Conservation (phyloP, 2,329 filamentous ascomycete genomes). For the Onygenales sp. region DNA sequence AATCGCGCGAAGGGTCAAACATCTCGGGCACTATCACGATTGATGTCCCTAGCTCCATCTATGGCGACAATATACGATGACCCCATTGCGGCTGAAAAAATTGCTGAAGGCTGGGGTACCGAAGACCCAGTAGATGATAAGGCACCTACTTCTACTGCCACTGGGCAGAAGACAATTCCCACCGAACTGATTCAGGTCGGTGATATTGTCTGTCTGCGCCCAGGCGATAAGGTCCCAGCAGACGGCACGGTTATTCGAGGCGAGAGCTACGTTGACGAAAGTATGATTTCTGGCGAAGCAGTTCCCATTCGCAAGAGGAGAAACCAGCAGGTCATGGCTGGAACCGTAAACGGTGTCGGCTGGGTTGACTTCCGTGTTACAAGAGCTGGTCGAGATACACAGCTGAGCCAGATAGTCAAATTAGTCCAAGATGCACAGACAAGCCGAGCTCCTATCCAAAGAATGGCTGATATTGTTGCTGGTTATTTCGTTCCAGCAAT, state of each 20-base stretch:
- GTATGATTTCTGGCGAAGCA: constrained; percentile 96
- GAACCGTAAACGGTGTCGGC: constrained; percentile 90
- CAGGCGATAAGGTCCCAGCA: constrained; percentile 92
- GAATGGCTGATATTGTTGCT: constrained; percentile 79
- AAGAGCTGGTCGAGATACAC: constrained; percentile 85
- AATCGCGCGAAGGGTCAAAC: constrained; percentile 95
- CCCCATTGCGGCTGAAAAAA: constrained; percentile 85
- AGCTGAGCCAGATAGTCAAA: constrained; percentile 95
- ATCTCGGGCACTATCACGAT: constrained; percentile 78
- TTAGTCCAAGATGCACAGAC: constrained; percentile 98
- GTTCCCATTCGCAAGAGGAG: constrained; percentile 88
- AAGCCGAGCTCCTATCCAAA: constrained; percentile 85
- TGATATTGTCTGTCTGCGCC: constrained; percentile 84
- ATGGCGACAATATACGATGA: constrained; percentile 97
- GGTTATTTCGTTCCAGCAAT: constrained; percentile 92
- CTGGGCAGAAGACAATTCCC: constrained; percentile 78
- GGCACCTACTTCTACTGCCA: constrained; percentile 17
- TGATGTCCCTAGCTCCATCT: constrained; percentile 93
- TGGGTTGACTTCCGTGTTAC: constrained; percentile 88
- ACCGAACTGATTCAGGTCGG: constrained; percentile 91
- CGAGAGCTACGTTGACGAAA: constrained; percentile 91
- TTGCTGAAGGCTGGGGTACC: constrained; percentile 65
- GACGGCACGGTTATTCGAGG: constrained; percentile 81
- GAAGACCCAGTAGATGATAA: constrained; percentile 8
- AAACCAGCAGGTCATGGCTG: constrained; percentile 72